phyloP scores from a whole-genome alignment of 768 basidiomycete genomes.

The Termitomyces sp. region DNA sequence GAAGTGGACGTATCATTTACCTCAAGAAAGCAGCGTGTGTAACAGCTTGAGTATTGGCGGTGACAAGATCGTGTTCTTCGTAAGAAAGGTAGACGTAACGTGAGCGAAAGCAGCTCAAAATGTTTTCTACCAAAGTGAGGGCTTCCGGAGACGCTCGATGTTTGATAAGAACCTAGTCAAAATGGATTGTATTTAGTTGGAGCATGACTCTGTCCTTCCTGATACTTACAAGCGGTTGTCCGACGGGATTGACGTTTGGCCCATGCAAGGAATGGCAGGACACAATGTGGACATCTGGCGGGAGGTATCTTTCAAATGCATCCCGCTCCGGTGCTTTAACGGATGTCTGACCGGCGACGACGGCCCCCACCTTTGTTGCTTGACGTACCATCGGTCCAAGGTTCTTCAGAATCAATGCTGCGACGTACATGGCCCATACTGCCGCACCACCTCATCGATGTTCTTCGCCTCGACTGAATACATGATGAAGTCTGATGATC shows the following conservation, averaged over 20 bases:
- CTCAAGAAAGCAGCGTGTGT: conserved; percentile 97
- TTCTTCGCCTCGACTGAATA: conserved; percentile 94
- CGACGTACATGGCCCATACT: conserved; percentile 87
- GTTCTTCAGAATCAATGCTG: neutral
- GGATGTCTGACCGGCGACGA: conserved; percentile 94
- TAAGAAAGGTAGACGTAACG: conserved; percentile 93
- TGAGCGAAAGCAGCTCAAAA: conserved; percentile 74
- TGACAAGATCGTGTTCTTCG: conserved; percentile 93
- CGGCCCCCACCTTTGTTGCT: conserved; percentile 91
- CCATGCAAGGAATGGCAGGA: conserved; percentile 96
- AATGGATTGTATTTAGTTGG: neutral
- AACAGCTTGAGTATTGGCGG: conserved; percentile 97
- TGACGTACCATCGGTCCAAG: conserved; percentile 2
- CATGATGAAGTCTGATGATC: conserved; percentile 88
- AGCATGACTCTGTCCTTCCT: neutral
- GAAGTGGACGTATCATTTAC: conserved; percentile 32
- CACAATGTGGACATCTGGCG: conserved; percentile 80
- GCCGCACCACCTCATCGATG: conserved; percentile 74
- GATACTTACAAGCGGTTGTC: conserved; percentile 80
- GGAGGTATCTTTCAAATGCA: conserved; percentile 88
- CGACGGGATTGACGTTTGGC: conserved; percentile 79
- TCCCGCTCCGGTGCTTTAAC: conserved; percentile 91
- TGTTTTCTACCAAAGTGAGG: conserved; percentile 71
- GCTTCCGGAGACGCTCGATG: conserved; percentile 77
- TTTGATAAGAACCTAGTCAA: conserved; percentile 74